Base-by-base conservation (phyloP, 768 basidiomycete genomes). In the Lentinus brumalis region DNA sequence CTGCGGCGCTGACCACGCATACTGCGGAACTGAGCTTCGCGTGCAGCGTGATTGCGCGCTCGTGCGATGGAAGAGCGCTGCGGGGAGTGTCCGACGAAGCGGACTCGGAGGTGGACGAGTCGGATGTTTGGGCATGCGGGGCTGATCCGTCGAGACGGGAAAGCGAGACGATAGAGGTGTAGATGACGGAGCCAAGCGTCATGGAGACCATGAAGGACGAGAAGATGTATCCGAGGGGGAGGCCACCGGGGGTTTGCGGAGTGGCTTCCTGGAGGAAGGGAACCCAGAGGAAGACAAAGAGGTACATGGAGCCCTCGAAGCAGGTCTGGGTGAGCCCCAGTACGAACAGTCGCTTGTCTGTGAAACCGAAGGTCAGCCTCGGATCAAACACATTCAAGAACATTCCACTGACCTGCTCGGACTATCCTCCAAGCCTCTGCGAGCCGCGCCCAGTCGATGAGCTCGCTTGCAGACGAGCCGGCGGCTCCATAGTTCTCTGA, bases 241-340 rank as follows among this genome's bases (percentile, higher is more conserved):
- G 83, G 10, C 77, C 67, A 12, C 63, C 46, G n/a, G 18, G n/a
- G 7, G 52, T 12, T 9, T 15, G 4, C n/a, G 30, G 35, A n/a
- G 85, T 79, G 21, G 75, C 75, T 69, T 90, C 86, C 73, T 92
- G 88, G 15, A 92, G 76, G 2, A 85, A 80, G 1, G 91, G 89
- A 0, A 92, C 90, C 90, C 90, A 92, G 62, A 88, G 77, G 76
- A 91, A 92, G 64, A 91, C 90, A 73, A 91, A 92, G 61, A 91
- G 81, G 73, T 92, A 91, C 89, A 91, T 90, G 5, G 87, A 89
- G 2, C 90, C 91, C 70, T 92, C 89, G 69, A 92, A 92, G 73
- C 87, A 89, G 1, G 90, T 92, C 73, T 92, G 89, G 0, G 86
- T 86, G 55, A 91, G 73, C 35, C 89, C 88, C 21, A 92, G 80